Evolutionary conservation across 164 flowering plant species (phyloP).

Genomic region (Magnolia officinalis): DNA sequence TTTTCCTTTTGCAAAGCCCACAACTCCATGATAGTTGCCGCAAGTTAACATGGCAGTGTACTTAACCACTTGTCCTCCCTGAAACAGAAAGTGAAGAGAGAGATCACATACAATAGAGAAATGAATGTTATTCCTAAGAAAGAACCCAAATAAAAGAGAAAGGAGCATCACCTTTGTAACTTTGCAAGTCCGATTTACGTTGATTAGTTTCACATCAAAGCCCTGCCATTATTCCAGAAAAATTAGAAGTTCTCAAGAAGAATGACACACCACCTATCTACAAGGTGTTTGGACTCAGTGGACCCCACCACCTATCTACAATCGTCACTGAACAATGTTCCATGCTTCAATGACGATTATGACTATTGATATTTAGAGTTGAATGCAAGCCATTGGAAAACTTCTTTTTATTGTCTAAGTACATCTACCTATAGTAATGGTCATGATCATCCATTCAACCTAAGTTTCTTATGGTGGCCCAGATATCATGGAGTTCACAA

Average conservation of each 20-base stretch:
- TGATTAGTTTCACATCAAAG: constrained; percentile 73
- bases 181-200: constrained; percentile 82
- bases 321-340: too few species aligned
- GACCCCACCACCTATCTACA: too few species aligned
- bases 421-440: too few species aligned
- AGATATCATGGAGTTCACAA: too few species aligned
- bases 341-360: too few species aligned
- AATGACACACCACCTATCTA: too few species aligned
- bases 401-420: too few species aligned
- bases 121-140: neutral
- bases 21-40: constrained; percentile 85
- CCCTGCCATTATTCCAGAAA: constrained; percentile 60
- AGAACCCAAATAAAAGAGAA: neutral
- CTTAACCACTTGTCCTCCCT: constrained; percentile 85
- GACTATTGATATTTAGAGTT: too few species aligned
- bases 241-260: neutral
- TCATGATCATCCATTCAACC: too few species aligned
- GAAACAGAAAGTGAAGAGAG: constrained; percentile 10
- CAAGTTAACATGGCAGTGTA: constrained; percentile 79
- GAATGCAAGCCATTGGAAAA: too few species aligned
- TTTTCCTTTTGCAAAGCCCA: constrained; percentile 92
- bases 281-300: too few species aligned
- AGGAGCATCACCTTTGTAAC: constrained; percentile 71
- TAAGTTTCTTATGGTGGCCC: too few species aligned
- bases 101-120: constrained; percentile 4